Conservation (phyloP, 2,329 filamentous ascomycete genomes). For the Tolypocladium sp. region DNA sequence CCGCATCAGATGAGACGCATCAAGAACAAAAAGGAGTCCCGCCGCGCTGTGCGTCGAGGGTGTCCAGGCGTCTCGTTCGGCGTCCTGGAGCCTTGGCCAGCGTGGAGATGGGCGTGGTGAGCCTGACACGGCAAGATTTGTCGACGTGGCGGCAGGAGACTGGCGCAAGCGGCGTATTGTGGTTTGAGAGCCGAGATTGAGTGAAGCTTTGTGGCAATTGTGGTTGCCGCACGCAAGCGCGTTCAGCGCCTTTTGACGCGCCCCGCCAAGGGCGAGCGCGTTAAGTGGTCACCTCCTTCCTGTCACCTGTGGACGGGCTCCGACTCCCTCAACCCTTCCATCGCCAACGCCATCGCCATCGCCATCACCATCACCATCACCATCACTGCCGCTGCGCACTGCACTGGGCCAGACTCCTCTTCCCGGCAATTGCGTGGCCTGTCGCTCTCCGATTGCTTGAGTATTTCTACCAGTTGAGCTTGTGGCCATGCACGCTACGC, state of each 20-base stretch:
- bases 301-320: too few relatives aligned
- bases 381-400: too few relatives aligned
- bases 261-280: background rate
- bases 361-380: background rate
- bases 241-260: background rate
- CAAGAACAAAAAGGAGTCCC: background rate
- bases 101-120: background rate
- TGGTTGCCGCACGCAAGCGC: background rate
- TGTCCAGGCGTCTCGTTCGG: background rate
- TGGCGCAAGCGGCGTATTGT: background rate
- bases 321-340: background rate
- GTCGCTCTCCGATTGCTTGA: too few relatives aligned
- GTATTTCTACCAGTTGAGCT: too few relatives aligned
- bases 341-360: background rate
- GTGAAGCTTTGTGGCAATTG: background rate
- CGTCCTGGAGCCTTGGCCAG: background rate
- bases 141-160: background rate
- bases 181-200: background rate
- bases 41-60: too few relatives aligned
- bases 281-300: background rate
- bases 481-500: too few relatives aligned
- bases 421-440: too few relatives aligned
- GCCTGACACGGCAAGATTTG: background rate
- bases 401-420: too few relatives aligned
- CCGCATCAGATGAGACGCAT: background rate